Percentiles rank a stretch among this genome's conserved stretches.
Evolutionary conservation across 1,284 basidiomycete species (phyloP).

Genomic region (Somion occarium): DNA sequence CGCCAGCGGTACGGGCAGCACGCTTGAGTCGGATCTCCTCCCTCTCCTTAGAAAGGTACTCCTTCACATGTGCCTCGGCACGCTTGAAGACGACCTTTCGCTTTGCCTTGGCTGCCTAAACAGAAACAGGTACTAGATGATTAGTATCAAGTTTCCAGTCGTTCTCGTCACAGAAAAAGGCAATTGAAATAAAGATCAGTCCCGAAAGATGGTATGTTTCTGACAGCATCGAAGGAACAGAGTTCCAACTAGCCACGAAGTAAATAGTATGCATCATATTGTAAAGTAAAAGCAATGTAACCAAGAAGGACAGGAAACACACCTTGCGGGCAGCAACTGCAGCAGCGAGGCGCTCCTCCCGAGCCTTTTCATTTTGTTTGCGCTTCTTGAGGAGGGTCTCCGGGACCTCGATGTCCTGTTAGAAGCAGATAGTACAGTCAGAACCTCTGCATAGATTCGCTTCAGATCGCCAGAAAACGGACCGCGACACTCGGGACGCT

Average conservation of each 20-base stretch:
- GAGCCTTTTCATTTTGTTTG: constrained; percentile 96
- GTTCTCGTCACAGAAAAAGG: background rate
- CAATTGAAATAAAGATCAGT: constrained; percentile 46
- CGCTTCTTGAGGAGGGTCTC: constrained; percentile 99
- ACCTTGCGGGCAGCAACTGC: constrained; percentile 92
- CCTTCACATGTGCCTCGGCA: constrained; percentile 97
- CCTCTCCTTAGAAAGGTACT: constrained; percentile 89
- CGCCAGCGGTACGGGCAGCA: constrained; percentile 86
- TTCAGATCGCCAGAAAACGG: constrained; percentile 26
- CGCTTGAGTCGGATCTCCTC: constrained; percentile 97
- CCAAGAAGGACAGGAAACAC: constrained; percentile 27
- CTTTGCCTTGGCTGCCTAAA: constrained; percentile 83
- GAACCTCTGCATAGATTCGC: constrained; percentile 1
- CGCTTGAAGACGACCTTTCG: constrained; percentile 99
- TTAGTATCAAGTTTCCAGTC: constrained; percentile 6
- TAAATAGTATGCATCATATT: constrained; percentile 80
- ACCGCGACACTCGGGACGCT: constrained; percentile 73
- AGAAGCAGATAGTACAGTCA: constrained; percentile 12
- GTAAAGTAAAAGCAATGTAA: constrained; percentile 19
- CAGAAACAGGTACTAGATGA: constrained; percentile 11
- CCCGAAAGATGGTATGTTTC: constrained; percentile 99
- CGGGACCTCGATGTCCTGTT: constrained; percentile 86
- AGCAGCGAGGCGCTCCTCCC: constrained; percentile 91
- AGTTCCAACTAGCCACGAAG: constrained; percentile 66
- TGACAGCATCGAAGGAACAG: constrained; percentile 65